A percentile compares a stretch with the other conserved stretches of the same genome.
phyloP scores from a whole-genome alignment of 495 filamentous ascomycete genomes.

The Cenococcum geophilum region DNA sequence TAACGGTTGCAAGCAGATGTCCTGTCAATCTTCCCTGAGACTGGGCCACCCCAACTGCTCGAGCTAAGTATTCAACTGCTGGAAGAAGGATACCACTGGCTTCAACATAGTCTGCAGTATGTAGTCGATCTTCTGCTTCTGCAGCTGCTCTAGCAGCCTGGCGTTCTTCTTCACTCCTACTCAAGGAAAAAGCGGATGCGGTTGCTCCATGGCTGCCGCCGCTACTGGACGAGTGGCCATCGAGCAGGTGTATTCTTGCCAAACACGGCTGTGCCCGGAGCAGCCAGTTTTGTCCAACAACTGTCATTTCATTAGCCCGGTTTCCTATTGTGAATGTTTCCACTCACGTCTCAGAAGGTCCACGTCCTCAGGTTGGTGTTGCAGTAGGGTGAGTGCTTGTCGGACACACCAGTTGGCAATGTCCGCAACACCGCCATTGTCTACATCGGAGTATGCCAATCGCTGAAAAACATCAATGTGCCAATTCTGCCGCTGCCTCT shows the following conservation, averaged over 20 bases:
- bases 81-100: constrained; percentile 45
- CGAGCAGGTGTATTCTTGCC: constrained; percentile 44
- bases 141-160: constrained; percentile 18
- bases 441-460: constrained; percentile 45
- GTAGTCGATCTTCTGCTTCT: constrained; percentile 39
- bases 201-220: constrained; percentile 28
- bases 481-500: constrained; percentile 29
- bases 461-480: constrained; percentile 44
- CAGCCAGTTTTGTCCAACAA: constrained; percentile 47
- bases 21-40: constrained; percentile 39
- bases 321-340: constrained; percentile 4
- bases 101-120: constrained; percentile 46
- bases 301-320: constrained; percentile 25
- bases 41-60: constrained; percentile 41
- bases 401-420: constrained; percentile 46
- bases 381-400: constrained; percentile 43
- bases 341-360: constrained; percentile 42
- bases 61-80: constrained; percentile 45
- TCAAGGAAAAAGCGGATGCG: constrained; percentile 7
- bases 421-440: constrained; percentile 42
- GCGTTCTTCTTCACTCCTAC: constrained; percentile 28
- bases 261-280: constrained; percentile 46
- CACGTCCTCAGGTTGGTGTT: constrained; percentile 40
- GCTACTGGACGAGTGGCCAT: constrained; percentile 38
- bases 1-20: constrained; percentile 42